Conservation (phyloP, 176 grass and related monocot genomes). For the Avena insularis region DNA sequence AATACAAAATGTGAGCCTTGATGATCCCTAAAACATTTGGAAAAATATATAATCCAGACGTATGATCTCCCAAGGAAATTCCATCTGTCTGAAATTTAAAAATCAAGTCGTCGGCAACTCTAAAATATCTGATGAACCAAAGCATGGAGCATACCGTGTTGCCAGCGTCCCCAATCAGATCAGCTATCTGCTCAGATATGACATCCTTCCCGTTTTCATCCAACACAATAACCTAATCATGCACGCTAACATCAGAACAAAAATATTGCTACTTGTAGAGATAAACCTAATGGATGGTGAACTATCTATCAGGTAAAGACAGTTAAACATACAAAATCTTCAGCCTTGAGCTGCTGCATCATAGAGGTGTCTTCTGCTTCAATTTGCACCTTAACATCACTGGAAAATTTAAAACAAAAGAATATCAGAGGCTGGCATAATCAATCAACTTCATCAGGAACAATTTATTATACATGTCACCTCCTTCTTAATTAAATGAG, state of each 20-base stretch:
- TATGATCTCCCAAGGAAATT: neutral
- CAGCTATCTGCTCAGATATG: slow-evolving; percentile 82
- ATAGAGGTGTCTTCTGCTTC: slow-evolving; percentile 74
- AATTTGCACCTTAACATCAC: slow-evolving; percentile 81
- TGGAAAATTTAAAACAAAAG: slow-evolving; percentile 17
- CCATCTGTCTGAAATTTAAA: neutral
- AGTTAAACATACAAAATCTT: slow-evolving; percentile 77
- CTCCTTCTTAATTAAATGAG: too few relatives aligned
- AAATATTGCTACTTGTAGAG: neutral
- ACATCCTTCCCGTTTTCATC: slow-evolving; percentile 84
- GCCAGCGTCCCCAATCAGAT: slow-evolving; percentile 80
- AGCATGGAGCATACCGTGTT: slow-evolving; percentile 58
- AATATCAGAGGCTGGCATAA: neutral
- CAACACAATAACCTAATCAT: slow-evolving; percentile 72
- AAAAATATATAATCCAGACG: neutral
- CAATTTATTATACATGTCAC: neutral
- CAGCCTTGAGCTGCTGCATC: slow-evolving; percentile 76
- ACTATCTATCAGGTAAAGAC: neutral
- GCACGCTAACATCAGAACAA: slow-evolving; percentile 21
- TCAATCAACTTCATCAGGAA: neutral
- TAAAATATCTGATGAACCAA: neutral
- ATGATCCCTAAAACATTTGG: slow-evolving; percentile 60
- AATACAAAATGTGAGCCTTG: slow-evolving; percentile 84
- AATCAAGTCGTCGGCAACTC: neutral
- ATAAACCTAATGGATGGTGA: neutral